These are phyloP conservation scores for Paraconiothyrium sp. DNA, from an alignment of 2,329 filamentous ascomycete species.

Conservation along the genomic window DNA sequence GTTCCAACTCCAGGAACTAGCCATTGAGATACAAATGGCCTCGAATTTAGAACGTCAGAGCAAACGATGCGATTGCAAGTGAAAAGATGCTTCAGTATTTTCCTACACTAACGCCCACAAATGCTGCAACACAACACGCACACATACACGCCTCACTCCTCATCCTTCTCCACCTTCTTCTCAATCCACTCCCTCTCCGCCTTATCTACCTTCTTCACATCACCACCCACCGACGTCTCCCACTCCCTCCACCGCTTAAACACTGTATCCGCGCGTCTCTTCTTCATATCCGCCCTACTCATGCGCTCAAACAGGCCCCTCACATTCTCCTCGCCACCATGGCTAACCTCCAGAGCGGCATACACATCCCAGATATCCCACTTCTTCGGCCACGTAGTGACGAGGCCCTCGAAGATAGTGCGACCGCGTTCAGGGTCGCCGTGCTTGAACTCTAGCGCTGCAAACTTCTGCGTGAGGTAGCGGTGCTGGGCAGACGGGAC, in stretches of 20 bases:
- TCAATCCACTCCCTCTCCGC: slow-evolving; percentile 77
- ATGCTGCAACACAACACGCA: not conserved
- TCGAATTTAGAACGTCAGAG: too few species aligned
- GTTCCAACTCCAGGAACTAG: too few species aligned
- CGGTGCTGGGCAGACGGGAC: slow-evolving; percentile 76
- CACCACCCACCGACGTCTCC: slow-evolving; percentile 77
- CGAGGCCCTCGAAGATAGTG: slow-evolving; percentile 90
- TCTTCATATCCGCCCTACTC: slow-evolving; percentile 72
- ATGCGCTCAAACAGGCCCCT: slow-evolving; percentile 86
- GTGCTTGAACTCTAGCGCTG: slow-evolving; percentile 89
- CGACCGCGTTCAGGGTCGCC: slow-evolving; percentile 91
- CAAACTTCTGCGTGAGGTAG: slow-evolving; percentile 85
- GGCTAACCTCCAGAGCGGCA: slow-evolving; percentile 80
- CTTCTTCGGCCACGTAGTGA: slow-evolving; percentile 86
- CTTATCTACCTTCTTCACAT: slow-evolving; percentile 74
- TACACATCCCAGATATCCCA: slow-evolving; percentile 94
- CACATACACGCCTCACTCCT: not conserved
- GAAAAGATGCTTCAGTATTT: not conserved
- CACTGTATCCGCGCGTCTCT: slow-evolving; percentile 82
- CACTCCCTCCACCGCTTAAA: slow-evolving; percentile 93
- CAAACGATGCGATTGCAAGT: not conserved
- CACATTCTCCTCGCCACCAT: slow-evolving; percentile 65
- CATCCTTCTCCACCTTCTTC: slow-evolving; percentile 30
- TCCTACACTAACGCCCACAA: not conserved
- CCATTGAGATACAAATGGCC: too few species aligned